Evolutionary conservation across 805 yeast genomes (phyloP).

Genomic region (Sungouiozyma intestinalis): DNA sequence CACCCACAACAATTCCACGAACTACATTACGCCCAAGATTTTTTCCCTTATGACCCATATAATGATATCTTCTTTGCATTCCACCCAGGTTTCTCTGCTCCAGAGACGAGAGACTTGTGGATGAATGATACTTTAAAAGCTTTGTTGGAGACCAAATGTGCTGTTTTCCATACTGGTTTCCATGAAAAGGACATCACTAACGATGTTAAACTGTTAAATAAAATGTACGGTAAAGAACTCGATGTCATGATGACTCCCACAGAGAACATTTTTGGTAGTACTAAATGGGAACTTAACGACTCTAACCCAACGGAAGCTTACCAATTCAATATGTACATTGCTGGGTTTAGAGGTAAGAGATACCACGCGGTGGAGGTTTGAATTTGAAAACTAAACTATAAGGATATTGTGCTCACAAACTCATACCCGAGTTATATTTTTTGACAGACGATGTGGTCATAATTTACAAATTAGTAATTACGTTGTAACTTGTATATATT

Average conservation of each 20-base stretch:
- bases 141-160: slow-evolving; percentile 85
- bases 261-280: slow-evolving; percentile 67
- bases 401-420: too few relatives aligned
- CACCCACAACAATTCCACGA: slow-evolving; percentile 91
- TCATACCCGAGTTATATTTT: too few relatives aligned
- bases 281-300: slow-evolving; percentile 93
- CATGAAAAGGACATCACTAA: slow-evolving; percentile 61
- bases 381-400: slow-evolving; percentile 6
- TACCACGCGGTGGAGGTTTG: slow-evolving; percentile 63
- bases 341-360: slow-evolving; percentile 94
- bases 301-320: slow-evolving; percentile 88
- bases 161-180: slow-evolving; percentile 83
- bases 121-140: slow-evolving; percentile 85
- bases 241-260: slow-evolving; percentile 72
- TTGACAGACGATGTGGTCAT: too few relatives aligned
- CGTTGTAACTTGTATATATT: not conserved
- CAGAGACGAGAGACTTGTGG: slow-evolving; percentile 75
- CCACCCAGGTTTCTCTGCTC: slow-evolving; percentile 91
- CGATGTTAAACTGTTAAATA: slow-evolving; percentile 63
- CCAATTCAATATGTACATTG: slow-evolving; percentile 82
- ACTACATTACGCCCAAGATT: slow-evolving; percentile 83
- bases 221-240: slow-evolving; percentile 61
- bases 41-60: slow-evolving; percentile 97
- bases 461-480: too few relatives aligned
- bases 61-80: slow-evolving; percentile 85